Percentiles rank a stretch among this genome's conserved stretches.
Conservation (phyloP, 495 filamentous ascomycete species). For the Xylaria scruposa region DNA sequence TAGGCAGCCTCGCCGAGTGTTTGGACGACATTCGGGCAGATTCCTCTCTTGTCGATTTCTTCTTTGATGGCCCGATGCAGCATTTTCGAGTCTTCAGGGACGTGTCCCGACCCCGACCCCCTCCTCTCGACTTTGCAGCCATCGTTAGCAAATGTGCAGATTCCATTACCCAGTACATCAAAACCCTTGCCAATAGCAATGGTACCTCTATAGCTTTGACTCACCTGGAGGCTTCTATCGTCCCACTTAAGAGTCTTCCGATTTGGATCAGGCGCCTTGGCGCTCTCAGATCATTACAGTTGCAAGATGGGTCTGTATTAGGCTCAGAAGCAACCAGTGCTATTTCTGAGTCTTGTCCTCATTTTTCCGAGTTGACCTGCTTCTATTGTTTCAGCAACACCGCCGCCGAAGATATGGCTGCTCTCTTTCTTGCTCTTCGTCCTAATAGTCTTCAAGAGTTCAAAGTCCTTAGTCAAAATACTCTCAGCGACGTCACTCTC, state of each 20-base stretch:
- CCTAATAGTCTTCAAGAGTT: conserved; percentile 67
- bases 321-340: conserved; percentile 55
- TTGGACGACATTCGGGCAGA: conserved; percentile 60
- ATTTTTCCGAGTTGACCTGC: conserved; percentile 66
- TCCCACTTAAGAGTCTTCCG: conserved; percentile 39
- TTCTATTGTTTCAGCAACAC: conserved; percentile 49
- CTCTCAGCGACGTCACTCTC: conserved; percentile 61
- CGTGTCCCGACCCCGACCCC: neutral
- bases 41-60: conserved; percentile 46
- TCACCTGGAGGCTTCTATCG: conserved; percentile 46
- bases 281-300: conserved; percentile 52
- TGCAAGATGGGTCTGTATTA: conserved; percentile 66
- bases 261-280: conserved; percentile 47
- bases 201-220: conserved; percentile 52
- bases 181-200: conserved; percentile 39
- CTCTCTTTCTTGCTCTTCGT: conserved; percentile 62
- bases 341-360: conserved; percentile 64
- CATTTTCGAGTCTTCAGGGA: conserved; percentile 37
- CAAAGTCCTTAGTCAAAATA: conserved; percentile 58
- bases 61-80: conserved; percentile 59
- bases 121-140: conserved; percentile 27
- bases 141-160: conserved; percentile 39
- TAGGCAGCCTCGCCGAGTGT: conserved; percentile 64
- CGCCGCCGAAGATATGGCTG: conserved; percentile 61
- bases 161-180: conserved; percentile 45